Evolutionary conservation across 1,284 basidiomycete genomes (phyloP).

Genomic region (Psilocybe mexicana): DNA sequence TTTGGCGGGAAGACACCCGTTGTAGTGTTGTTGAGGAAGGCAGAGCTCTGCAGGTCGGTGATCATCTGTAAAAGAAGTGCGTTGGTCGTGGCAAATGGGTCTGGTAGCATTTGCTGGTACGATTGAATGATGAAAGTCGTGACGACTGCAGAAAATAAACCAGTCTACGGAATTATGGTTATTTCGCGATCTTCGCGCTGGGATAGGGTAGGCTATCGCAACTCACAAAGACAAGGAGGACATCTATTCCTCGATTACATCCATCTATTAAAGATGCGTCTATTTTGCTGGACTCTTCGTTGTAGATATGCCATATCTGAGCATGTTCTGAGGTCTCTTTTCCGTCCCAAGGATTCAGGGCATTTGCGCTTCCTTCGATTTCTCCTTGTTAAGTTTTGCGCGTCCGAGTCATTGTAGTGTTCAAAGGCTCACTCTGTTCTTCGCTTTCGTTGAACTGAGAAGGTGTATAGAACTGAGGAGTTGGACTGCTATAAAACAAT

Average conservation of each 20-base stretch:
- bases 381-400: no score
- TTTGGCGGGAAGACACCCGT: slow-evolving; percentile 2
- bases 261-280: slow-evolving; percentile 37
- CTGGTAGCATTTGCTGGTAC: slow-evolving; percentile 37
- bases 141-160: slow-evolving; percentile 46
- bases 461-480: slow-evolving; percentile 2
- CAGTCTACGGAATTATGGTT: slow-evolving; percentile 32
- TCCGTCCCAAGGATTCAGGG: slow-evolving; percentile 20
- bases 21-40: slow-evolving; percentile 17
- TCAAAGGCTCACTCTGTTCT: slow-evolving; percentile 1
- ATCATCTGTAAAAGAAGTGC: slow-evolving; percentile 34
- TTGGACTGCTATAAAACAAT: background rate
- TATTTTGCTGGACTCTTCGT: slow-evolving; percentile 37
- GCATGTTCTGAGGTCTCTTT: slow-evolving; percentile 32
- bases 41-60: slow-evolving; percentile 22
- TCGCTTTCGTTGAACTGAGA: slow-evolving; percentile 6
- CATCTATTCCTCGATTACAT: slow-evolving; percentile 40
- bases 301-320: slow-evolving; percentile 40
- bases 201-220: background rate
- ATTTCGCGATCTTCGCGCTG: background rate
- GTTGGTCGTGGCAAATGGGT: slow-evolving; percentile 35
- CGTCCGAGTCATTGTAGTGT: no score
- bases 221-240: slow-evolving; percentile 44
- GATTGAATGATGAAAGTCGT: slow-evolving; percentile 47
- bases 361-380: background rate